These are phyloP conservation scores for Cercophora newfieldiana DNA, from an alignment of 495 filamentous ascomycete species.

Conservation along the genomic window DNA sequence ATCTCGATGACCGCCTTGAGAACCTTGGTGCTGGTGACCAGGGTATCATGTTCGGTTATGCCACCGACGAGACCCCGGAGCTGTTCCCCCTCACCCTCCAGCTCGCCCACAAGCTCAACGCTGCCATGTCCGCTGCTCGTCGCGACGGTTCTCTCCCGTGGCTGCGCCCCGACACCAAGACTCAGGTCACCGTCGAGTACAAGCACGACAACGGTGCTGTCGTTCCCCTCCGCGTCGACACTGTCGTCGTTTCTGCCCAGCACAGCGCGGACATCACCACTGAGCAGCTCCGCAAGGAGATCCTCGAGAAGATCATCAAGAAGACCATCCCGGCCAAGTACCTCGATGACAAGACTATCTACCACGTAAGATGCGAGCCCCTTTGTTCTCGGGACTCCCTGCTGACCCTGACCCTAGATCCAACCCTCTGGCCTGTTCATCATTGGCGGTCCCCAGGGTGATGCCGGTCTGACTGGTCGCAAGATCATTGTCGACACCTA, in stretches of 20 bases:
- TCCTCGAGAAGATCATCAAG: slow-evolving; percentile 97
- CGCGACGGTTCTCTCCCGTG: slow-evolving; percentile 85
- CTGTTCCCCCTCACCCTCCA: slow-evolving; percentile 90
- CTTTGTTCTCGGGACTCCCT: no score
- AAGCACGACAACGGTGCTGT: slow-evolving; percentile 93
- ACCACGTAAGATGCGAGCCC: slow-evolving; percentile 65
- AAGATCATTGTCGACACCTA: slow-evolving; percentile 99
- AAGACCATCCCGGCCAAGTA: slow-evolving; percentile 88
- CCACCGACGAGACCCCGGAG: slow-evolving; percentile 98
- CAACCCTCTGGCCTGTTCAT: slow-evolving; percentile 98
- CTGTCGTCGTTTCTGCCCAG: slow-evolving; percentile 94
- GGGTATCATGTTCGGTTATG: slow-evolving; percentile 99
- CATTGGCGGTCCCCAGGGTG: slow-evolving; percentile 98
- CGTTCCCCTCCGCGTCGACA: slow-evolving; percentile 89
- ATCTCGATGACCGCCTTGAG: slow-evolving; percentile 95
- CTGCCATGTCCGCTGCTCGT: slow-evolving; percentile 84
- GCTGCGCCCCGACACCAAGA: slow-evolving; percentile 98
- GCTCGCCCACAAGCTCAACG: slow-evolving; percentile 93
- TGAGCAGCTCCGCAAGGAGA: slow-evolving; percentile 88
- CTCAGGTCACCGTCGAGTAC: slow-evolving; percentile 98
- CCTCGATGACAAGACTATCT: slow-evolving; percentile 87
- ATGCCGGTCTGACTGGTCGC: slow-evolving; percentile 96
- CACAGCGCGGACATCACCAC: slow-evolving; percentile 88
- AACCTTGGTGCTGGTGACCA: slow-evolving; percentile 98
- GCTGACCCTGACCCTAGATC: slow-evolving; percentile 60